Base-by-base conservation (phyloP, 2,329 filamentous ascomycete species). In the Trichocomaceae sp. region DNA sequence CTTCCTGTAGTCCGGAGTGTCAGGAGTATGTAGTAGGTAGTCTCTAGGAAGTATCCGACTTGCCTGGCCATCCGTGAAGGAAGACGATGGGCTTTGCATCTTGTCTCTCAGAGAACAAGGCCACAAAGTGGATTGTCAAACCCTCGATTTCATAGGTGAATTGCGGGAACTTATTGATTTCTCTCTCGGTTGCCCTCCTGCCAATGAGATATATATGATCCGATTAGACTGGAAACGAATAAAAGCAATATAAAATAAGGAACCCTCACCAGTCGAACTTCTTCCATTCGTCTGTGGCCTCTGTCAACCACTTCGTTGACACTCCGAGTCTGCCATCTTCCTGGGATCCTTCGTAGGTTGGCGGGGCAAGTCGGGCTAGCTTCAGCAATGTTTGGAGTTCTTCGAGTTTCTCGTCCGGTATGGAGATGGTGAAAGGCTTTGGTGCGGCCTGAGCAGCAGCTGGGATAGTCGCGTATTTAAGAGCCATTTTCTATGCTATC, bases 51-150 rank as follows among this genome's bases (percentile, higher is more conserved):
- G 22, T 7, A 12, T 26, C 7, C 4, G 17, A 33, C 29, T 20
- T 19, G 61, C 71, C 68, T 1, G 80, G 80, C 79, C 79, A 83
- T 46, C 81, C 81, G 58, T 83, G 80, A n/a, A 79, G 62, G 10
- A 81, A 69, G 2, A 75, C 59, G 9, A 83, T 59, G 0, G 81
- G 80, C 1, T 78, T 69, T 0, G 81, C 81, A 57, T 77, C 72
- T 1, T 65, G 42, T 17, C 74, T 76, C 39, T 71, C 59, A 0
- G 80, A 83, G 64, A 83, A 83, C 0, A 83, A 67, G 0, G 74
- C 80, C 1, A 73, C 63, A 61, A 83, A 83, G 60, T 83, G 80
- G 41, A 83, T 68, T 3, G 71, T 63, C 54, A 76, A 69, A 10
- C 55, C 29, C n/a, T 58, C 57, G 20, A 55, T 47, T n/a, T 60